A percentile compares a stretch with the other conserved stretches of the same genome.
phyloP scores from a whole-genome alignment of 331 rosid genomes.

The Malus hybrid region DNA sequence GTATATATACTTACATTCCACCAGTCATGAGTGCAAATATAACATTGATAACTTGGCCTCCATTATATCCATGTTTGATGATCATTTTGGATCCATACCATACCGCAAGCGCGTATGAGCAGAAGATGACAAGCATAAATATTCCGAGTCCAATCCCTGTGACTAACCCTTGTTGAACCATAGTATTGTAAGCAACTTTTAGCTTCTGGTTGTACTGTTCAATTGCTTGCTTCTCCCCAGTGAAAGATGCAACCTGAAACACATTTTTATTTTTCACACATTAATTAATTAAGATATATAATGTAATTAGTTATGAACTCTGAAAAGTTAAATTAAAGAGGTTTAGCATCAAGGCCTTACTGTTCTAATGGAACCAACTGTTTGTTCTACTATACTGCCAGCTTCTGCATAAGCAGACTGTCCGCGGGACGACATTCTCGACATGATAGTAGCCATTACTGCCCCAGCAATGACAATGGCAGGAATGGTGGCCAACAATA shows the following conservation, averaged over 20 bases:
- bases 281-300: not conserved
- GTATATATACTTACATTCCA: conserved; percentile 56
- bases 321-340: not conserved
- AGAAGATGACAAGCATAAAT: conserved; percentile 30
- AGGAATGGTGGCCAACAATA: conserved; percentile 58
- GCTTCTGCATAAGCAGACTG: conserved; percentile 82
- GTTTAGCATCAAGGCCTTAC: conserved; percentile 26
- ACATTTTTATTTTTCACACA: not conserved
- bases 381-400: conserved; percentile 69
- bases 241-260: conserved; percentile 74
- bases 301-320: too few species aligned
- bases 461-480: conserved; percentile 39
- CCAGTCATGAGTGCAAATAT: conserved; percentile 71
- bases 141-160: conserved; percentile 62
- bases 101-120: conserved; percentile 70
- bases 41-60: conserved; percentile 68
- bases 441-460: conserved; percentile 18
- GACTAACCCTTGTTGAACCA: conserved; percentile 55
- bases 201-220: conserved; percentile 56
- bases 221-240: conserved; percentile 71
- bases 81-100: conserved; percentile 85
- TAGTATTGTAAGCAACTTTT: conserved; percentile 46
- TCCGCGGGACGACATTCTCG: conserved; percentile 59
- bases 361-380: conserved; percentile 64
- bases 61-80: conserved; percentile 51